Evolutionary conservation across 2,329 filamentous ascomycete species (phyloP).

Genomic region (Colletotrichum coccodes): DNA sequence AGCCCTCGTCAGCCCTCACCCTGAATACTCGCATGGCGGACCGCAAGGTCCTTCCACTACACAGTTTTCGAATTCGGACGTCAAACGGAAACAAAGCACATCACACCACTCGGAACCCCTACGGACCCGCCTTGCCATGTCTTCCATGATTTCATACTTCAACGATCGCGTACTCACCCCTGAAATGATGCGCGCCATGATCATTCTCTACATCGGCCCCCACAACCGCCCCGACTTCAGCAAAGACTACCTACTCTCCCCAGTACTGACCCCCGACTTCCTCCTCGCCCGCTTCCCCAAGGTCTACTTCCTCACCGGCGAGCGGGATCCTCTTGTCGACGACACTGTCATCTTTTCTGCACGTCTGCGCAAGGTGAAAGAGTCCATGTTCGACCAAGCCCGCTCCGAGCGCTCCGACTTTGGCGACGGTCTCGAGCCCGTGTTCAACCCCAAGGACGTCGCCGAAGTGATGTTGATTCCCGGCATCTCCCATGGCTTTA

Average conservation of each 20-base stretch:
- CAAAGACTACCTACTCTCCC: constrained; percentile 90
- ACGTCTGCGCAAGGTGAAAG: constrained; percentile 82
- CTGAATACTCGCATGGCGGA: constrained; percentile 62
- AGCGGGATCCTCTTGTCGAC: constrained; percentile 94
- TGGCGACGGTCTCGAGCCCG: constrained; percentile 49
- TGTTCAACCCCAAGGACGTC: constrained; percentile 78
- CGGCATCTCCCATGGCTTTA: constrained; percentile 91
- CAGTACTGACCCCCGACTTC: constrained; percentile 86
- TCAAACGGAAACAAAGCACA: constrained; percentile 37
- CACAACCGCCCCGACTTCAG: constrained; percentile 93
- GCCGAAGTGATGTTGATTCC: constrained; percentile 88
- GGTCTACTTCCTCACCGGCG: constrained; percentile 92
- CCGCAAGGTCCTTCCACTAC: constrained; percentile 43
- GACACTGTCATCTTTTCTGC: constrained; percentile 98
- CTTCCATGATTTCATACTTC: constrained; percentile 98
- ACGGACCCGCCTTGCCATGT: constrained; percentile 89
- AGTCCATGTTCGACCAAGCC: constrained; percentile 52
- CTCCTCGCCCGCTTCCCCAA: constrained; percentile 91
- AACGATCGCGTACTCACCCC: constrained; percentile 94
- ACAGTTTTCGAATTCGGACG: constrained; percentile 13
- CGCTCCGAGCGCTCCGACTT: constrained; percentile 48
- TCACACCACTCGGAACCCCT: constrained; percentile 69
- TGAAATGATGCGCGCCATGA: constrained; percentile 99
- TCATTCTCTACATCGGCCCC: constrained; percentile 95
- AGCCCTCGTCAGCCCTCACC: constrained; percentile 50